Base-by-base conservation (phyloP, 2,329 filamentous ascomycete species). In the Aspergillus hortae region DNA sequence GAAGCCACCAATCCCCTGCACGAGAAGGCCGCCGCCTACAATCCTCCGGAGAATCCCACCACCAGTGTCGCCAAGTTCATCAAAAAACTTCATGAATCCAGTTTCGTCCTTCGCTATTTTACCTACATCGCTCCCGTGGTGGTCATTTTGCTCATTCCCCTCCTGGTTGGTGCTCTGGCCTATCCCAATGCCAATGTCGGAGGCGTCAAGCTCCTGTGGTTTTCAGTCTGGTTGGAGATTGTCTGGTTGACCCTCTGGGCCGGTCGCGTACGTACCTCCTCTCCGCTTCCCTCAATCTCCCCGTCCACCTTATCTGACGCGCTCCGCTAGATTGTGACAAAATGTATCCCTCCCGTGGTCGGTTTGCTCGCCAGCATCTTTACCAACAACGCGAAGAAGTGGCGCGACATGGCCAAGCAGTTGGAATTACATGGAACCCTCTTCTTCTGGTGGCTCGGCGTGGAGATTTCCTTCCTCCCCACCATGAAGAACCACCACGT, bases 141-240 rank as follows among this genome's bases (percentile, higher is more conserved):
- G 2, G 57, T 84, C 11, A 68, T 90, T 4, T 74, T 91, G 4
- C 74, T 90, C 36, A 82, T 89, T 44, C 88, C 88, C 0, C 69
- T 89, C 38, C 73, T 90, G 5, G 69, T 90, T 19, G 87, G 86
- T 5, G 80, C 78, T 1, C 70, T 88, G 15, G 56, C 80, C 1
- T 87, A 80, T 56, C 74, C 76, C n/a, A 58, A 79, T 45, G 76
- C 87, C 1, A 83, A 81, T 11, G 81, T 87, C 2, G 90, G 90
- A 1, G 90, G 87, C 17, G 90, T 96, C 0, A 66, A 84, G 56
- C 75, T 96, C 42, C 76, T 90, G 54, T 97, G 92, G 92, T 96
- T 97, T 66, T 89, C 89, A 27, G 90, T 96, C 56, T 97, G 92
- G 92, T 80, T 96, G 15, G 89, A 96, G 70, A 90, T 96, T 40